These are phyloP conservation scores for Macadamia tetraphylla DNA, from an alignment of 164 flowering plant species.

Conservation along the genomic window DNA sequence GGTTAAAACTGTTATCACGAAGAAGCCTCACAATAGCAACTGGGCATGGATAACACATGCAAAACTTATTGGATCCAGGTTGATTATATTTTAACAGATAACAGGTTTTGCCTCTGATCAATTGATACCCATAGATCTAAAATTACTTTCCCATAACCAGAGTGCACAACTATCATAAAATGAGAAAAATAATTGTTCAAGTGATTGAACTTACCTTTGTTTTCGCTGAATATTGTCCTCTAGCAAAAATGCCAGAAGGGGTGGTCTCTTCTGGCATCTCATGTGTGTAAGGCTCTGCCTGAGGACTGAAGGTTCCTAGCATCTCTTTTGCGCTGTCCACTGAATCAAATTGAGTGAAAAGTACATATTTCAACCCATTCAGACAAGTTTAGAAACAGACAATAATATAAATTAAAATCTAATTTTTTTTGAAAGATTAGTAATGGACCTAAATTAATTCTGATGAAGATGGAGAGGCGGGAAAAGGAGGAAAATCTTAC, in stretches of 20 bases:
- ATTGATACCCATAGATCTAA: no score
- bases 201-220: conserved; percentile 38
- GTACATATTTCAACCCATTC: not conserved
- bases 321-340: conserved; percentile 61
- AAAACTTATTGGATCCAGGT: no score
- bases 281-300: conserved; percentile 50
- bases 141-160: no score
- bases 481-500: conserved; percentile 1
- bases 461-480: not conserved
- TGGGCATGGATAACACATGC: no score
- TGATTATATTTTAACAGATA: no score
- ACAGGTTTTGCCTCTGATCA: no score
- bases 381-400: no score
- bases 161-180: no score
- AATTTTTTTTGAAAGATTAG: not conserved
- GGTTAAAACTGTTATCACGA: no score
- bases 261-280: conserved; percentile 61
- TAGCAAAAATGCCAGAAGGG: conserved; percentile 68
- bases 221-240: conserved; percentile 64
- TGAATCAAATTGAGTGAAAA: conserved; percentile 15
- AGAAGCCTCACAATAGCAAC: not conserved
- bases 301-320: conserved; percentile 78
- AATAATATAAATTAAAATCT: not conserved
- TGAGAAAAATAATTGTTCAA: not conserved
- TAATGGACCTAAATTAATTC: not conserved